phyloP scores from a whole-genome alignment of 345 rosid species.

The Eutrema heterophyllum region DNA sequence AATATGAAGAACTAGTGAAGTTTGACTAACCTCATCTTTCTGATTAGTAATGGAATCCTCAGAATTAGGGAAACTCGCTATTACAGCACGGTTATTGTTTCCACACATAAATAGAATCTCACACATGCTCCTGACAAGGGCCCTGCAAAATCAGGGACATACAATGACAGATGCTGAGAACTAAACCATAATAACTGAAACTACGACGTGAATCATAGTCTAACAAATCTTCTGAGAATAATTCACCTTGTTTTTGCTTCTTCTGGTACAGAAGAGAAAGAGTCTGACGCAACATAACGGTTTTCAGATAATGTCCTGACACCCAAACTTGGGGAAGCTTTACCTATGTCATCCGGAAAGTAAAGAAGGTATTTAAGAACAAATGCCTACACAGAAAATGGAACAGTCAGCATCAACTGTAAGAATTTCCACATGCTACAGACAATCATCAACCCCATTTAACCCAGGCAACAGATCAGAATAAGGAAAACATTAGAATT shows the following conservation, averaged over 20 bases:
- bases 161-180: slow-evolving; percentile 14
- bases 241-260: slow-evolving; percentile 75
- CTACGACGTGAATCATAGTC: background rate
- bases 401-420: slow-evolving; percentile 13
- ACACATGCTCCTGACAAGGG: slow-evolving; percentile 84
- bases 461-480: background rate
- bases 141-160: slow-evolving; percentile 38
- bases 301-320: slow-evolving; percentile 37
- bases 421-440: slow-evolving; percentile 11
- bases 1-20: slow-evolving; percentile 3
- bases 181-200: background rate
- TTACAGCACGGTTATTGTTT: slow-evolving; percentile 56
- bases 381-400: slow-evolving; percentile 67
- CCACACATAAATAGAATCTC: slow-evolving; percentile 93
- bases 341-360: slow-evolving; percentile 61
- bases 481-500: slow-evolving; percentile 31
- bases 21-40: slow-evolving; percentile 53
- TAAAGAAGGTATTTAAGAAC: slow-evolving; percentile 91
- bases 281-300: slow-evolving; percentile 42
- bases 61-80: slow-evolving; percentile 46
- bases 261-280: slow-evolving; percentile 57
- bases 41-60: slow-evolving; percentile 33
- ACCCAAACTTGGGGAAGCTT: slow-evolving; percentile 34
- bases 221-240: slow-evolving; percentile 10
- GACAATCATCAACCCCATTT: background rate